Evolutionary conservation across 2,329 filamentous ascomycete species (phyloP).

Genomic region (Paracoccidioides lutzii): DNA sequence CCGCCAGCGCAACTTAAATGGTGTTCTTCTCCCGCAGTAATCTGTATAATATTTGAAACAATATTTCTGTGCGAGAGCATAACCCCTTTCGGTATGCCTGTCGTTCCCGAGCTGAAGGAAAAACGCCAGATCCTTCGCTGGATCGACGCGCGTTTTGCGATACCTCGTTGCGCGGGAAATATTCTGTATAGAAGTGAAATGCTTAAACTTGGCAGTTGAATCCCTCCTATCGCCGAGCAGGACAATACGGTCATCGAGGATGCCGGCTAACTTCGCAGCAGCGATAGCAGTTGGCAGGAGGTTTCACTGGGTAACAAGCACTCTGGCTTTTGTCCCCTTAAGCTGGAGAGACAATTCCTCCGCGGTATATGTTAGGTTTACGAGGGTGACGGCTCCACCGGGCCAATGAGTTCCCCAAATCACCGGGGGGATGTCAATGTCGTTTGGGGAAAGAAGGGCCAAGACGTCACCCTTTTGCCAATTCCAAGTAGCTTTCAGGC

Average conservation of each 20-base stretch:
- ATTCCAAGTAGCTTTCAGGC: slow-evolving; percentile 57
- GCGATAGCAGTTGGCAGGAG: slow-evolving; percentile 52
- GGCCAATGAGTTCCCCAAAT: slow-evolving; percentile 75
- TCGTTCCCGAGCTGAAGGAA: slow-evolving; percentile 83
- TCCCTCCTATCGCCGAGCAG: slow-evolving; percentile 54
- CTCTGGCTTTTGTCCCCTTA: slow-evolving; percentile 61
- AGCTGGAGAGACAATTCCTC: slow-evolving; percentile 79
- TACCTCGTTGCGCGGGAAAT: slow-evolving; percentile 47
- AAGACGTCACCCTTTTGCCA: slow-evolving; percentile 79
- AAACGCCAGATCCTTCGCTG: slow-evolving; percentile 64
- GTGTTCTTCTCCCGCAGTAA: slow-evolving; percentile 40
- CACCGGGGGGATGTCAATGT: slow-evolving; percentile 65
- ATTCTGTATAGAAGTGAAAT: slow-evolving; percentile 60
- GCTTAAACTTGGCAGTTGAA: slow-evolving; percentile 23
- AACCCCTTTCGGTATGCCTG: slow-evolving; percentile 82
- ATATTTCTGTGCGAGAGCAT: slow-evolving; percentile 76
- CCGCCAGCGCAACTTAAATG: slow-evolving; percentile 47
- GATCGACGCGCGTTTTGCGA: slow-evolving; percentile 49
- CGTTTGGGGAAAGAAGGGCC: slow-evolving; percentile 71
- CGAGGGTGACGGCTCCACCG: slow-evolving; percentile 68
- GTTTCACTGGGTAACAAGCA: slow-evolving; percentile 58
- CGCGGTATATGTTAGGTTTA: slow-evolving; percentile 75
- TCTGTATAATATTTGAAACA: slow-evolving; percentile 56
- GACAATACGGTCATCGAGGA: slow-evolving; percentile 59
- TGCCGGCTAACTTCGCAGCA: slow-evolving; percentile 57